Percentiles rank a stretch among this genome's conserved stretches.
phyloP scores from a whole-genome alignment of 139 green algal genomes.

The Coelastrella sp. region DNA sequence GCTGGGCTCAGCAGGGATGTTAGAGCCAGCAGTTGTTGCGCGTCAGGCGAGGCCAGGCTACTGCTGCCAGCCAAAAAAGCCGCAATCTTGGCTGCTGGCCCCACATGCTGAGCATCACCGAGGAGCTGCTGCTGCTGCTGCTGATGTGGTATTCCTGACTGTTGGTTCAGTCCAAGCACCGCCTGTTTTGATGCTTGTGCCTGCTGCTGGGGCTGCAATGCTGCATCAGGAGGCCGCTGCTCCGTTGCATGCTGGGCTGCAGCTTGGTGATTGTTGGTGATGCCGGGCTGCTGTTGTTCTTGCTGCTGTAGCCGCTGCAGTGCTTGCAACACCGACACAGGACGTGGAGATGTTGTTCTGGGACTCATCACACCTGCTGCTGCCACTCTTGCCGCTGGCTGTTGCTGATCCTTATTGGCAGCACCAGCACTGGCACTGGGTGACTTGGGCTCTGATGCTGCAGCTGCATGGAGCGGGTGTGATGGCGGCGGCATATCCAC shows the following conservation, averaged over 20 bases:
- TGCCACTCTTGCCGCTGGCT: neutral
- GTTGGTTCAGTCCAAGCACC: neutral
- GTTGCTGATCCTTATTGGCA: neutral
- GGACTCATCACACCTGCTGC: neutral
- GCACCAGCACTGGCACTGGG: neutral
- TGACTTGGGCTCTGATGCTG: neutral
- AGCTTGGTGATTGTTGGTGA: neutral
- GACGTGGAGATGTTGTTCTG: neutral
- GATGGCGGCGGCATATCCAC: neutral
- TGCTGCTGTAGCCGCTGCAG: neutral
- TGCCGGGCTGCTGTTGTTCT: neutral
- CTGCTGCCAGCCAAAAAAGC: neutral
- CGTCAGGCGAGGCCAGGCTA: neutral
- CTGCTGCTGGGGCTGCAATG: neutral
- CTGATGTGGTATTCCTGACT: neutral
- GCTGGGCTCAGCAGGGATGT: neutral
- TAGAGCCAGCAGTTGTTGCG: slow-evolving; percentile 10
- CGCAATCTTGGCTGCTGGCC: neutral
- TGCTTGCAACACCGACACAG: neutral
- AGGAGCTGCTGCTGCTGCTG: neutral
- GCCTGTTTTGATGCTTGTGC: neutral
- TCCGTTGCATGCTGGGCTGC: neutral
- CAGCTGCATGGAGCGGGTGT: neutral
- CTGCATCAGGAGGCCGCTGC: neutral
- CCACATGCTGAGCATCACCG: neutral